phyloP scores from a whole-genome alignment of 2,329 filamentous ascomycete genomes.

The Exophiala bonariae region DNA sequence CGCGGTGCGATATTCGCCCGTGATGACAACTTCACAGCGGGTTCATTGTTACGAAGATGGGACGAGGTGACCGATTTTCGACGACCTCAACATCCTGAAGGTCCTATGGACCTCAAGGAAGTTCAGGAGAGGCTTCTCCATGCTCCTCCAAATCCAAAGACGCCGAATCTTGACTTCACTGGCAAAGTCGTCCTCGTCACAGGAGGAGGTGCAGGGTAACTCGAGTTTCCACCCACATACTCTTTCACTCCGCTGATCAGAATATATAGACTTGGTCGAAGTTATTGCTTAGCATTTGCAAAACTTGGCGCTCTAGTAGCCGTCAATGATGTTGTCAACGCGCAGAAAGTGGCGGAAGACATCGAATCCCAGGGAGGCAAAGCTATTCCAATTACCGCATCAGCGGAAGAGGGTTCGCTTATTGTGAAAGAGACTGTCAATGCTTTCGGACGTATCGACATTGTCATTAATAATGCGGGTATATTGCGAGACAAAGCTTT shows the following conservation, averaged over 20 bases:
- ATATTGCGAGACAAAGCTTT: constrained; percentile 98
- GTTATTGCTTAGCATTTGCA: constrained; percentile 82
- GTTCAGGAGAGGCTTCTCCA: constrained; percentile 77
- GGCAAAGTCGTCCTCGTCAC: constrained; percentile 84
- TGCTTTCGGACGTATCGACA: constrained; percentile 87
- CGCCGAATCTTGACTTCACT: constrained; percentile 74
- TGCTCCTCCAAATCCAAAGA: constrained; percentile 70
- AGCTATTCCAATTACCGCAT: constrained; percentile 88
- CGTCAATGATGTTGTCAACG: constrained; percentile 89
- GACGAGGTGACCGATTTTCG: constrained; percentile 83
- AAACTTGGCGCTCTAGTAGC: constrained; percentile 81
- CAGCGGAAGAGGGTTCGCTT: constrained; percentile 84
- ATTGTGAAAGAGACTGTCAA: constrained; percentile 93
- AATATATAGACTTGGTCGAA: constrained; percentile 80
- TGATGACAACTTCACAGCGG: constrained; percentile 82
- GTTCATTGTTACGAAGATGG: constrained; percentile 87
- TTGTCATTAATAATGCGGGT: constrained; percentile 95
- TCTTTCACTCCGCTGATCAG: too few species aligned
- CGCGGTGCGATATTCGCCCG: constrained; percentile 85
- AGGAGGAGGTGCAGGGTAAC: constrained; percentile 76
- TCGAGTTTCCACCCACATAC: too few species aligned
- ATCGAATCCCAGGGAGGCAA: constrained; percentile 86
- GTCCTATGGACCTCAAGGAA: constrained; percentile 74
- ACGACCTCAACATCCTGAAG: constrained; percentile 75
- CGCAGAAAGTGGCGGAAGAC: constrained; percentile 84